Percentiles rank a stretch among this genome's conserved stretches.
Evolutionary conservation across 2,329 filamentous ascomycete species (phyloP).

Genomic region (Magnaporthiopsis incrustans): DNA sequence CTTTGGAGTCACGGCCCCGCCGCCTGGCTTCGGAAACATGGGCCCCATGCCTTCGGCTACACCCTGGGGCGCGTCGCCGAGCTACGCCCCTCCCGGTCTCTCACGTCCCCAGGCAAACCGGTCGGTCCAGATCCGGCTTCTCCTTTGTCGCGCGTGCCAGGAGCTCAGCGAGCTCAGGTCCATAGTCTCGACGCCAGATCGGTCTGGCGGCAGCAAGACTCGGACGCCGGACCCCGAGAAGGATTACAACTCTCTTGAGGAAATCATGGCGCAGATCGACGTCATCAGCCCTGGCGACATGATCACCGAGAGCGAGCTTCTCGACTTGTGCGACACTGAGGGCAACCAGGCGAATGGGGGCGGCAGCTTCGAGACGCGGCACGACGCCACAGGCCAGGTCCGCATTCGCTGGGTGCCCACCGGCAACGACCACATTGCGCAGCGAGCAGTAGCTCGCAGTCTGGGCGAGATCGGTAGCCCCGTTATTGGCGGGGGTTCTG

Average conservation of each 20-base stretch:
- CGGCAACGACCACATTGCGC: constrained; percentile 21
- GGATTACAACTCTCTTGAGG: constrained; percentile 62
- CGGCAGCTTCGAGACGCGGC: constrained; percentile 69
- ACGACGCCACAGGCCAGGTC: constrained; percentile 27
- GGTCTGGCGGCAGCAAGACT: constrained; percentile 10
- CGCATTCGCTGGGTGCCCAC: constrained; percentile 48
- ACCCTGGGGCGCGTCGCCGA: constrained; percentile 10
- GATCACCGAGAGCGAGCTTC: constrained; percentile 57
- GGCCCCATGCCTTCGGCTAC: not conserved
- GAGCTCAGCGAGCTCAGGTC: constrained; percentile 39
- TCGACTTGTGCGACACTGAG: constrained; percentile 84
- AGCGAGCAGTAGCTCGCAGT: constrained; percentile 33
- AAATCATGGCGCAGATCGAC: constrained; percentile 59
- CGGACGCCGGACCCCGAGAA: constrained; percentile 33
- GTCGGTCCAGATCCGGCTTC: constrained; percentile 54
- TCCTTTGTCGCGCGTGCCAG: constrained; percentile 74
- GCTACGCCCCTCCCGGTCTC: constrained; percentile 12
- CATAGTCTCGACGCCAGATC: not conserved
- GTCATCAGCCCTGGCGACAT: constrained; percentile 28
- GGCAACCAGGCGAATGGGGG: constrained; percentile 81
- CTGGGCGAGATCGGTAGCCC: constrained; percentile 63
- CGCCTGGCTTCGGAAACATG: constrained; percentile 6
- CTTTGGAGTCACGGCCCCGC: constrained; percentile 6
- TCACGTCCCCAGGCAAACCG: constrained; percentile 25
- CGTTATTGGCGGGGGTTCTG: constrained; percentile 29